Base-by-base conservation (phyloP, 495 filamentous ascomycete species). In the Diplogelasinospora grovesii region DNA sequence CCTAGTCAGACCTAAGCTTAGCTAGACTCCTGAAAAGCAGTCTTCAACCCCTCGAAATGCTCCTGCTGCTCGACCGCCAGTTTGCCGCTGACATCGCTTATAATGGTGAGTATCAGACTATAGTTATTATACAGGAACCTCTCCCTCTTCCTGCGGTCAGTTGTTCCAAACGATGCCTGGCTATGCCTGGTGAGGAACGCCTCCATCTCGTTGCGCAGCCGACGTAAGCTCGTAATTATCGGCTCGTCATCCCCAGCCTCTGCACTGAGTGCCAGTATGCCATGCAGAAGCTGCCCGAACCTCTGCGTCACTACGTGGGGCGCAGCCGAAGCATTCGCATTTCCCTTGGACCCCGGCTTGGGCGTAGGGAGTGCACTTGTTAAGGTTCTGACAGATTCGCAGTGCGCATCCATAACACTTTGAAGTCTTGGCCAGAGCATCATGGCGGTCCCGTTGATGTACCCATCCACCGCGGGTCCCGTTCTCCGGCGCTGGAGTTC, bases 381-480 rank as follows among this genome's bases (percentile, higher is more conserved):
- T 59, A 58, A 74, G 59, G 52, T 75, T 28, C 80, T 81, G 15
- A 97, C 71, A 8, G 85, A 90, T 27, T 95, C 86, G 63, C 82
- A 82, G 56, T 97, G 92, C n/a, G 78, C 70, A 51, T 94, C 87
- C 81, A 97, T 94, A 53, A 92, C 78, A 16, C 83, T 74, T 64
- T 97, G 93, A 56, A 98, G 86, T 21, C 89, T 82, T 4, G 92
- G 92, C 92, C 92, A 98, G 4, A 98, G 78, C 6, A 86, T 78
- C 90, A 98, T 97, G 49, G 83, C 83, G 16, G 87, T 92, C 13
- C 81, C 89, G 59, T 97, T 98, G 52, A 96, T 82, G 58, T 97
- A 97, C 21, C 77, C 75, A 43, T 98, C 92, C 2, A 84, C 81
- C 3, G 86, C 81, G 8, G 92, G 93, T n/a, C n/a, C n/a, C 2